Base-by-base conservation (phyloP, 345 rosid genomes). In the Citrus australasica region DNA sequence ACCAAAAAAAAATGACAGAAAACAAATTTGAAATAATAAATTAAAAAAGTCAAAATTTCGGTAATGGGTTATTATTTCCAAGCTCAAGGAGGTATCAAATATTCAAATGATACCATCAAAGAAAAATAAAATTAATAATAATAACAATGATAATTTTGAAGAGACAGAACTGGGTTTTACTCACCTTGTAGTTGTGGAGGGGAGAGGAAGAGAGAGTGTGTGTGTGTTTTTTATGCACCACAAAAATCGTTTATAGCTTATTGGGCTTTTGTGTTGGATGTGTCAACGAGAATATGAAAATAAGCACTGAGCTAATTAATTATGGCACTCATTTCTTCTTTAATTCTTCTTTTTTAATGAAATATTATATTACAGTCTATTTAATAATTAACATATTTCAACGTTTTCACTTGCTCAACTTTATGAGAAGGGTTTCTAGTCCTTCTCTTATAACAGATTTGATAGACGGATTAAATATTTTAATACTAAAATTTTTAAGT, bases 151-250 rank as follows among this genome's bases (percentile, higher is more conserved):
- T 9, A n/a, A 58, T 58, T 67, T 51, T 6, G 74, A 67, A 74
- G 60, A 59, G 22, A 38, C 42, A 6, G 42, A 69, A 55, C 21
- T 21, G 73, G 32, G 48, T 74, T 55, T 35, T 22, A 67, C 53
- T 19, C 35, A 69, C 83, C 64, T 69, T 37, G 80, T 16, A 42
- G 80, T 24, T 35, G 66, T 53, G 42, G 75, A 67, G 67, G 28
- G 24, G 48, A 7, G 27, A 33, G 69, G 27, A 14, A n/a, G 55
- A n/a, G 2, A 5, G 30, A 21, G 63, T 0, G 42, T 1, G 42
- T 7, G 16, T 60, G 48, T 42, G 48, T 53, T 53, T 16, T 17
- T 53, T 4, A 38, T 5, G 21, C 69, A 42, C 68, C 77, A 74
- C 77, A 74, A 35, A 74, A 40, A 21, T 7, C 17, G 13, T 5